A percentile compares a stretch with the other conserved stretches of the same genome.
Evolutionary conservation across 2,329 filamentous ascomycete species (phyloP).

Genomic region (Epichloe coenophiala): DNA sequence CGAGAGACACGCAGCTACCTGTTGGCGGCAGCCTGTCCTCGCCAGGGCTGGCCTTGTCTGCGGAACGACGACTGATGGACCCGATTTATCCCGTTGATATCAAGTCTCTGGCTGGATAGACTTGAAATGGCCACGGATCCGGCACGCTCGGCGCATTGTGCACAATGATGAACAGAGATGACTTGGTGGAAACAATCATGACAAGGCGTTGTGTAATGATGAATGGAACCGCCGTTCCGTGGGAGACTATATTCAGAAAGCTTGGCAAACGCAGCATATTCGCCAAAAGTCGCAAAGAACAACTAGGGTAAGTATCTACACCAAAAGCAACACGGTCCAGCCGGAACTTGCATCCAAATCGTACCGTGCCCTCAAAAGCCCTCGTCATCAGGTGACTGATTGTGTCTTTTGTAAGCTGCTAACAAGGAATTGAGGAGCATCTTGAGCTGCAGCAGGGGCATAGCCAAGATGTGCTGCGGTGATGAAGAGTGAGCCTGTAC

Average conservation of each 20-base stretch:
- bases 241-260: background rate
- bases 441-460: constrained; percentile 7
- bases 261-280: background rate
- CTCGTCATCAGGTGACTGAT: too few relatives aligned
- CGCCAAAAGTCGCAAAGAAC: too few relatives aligned
- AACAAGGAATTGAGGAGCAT: constrained; percentile 14
- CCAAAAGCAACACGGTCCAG: too few relatives aligned
- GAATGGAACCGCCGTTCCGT: background rate
- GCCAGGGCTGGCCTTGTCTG: background rate
- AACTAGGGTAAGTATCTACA: too few relatives aligned
- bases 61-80: background rate
- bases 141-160: background rate
- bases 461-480: constrained; percentile 20
- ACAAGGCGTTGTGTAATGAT: background rate
- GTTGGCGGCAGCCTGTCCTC: background rate
- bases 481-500: constrained; percentile 23
- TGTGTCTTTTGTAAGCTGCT: background rate
- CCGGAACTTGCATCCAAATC: too few relatives aligned
- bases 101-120: background rate
- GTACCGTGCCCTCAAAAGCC: too few relatives aligned
- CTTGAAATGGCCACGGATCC: background rate
- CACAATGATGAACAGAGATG: background rate
- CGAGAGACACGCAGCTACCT: background rate
- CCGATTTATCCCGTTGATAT: background rate
- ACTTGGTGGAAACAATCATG: background rate